Evolutionary conservation across 257 asterid genomes (phyloP).

Genomic region (Solanum piurae): DNA sequence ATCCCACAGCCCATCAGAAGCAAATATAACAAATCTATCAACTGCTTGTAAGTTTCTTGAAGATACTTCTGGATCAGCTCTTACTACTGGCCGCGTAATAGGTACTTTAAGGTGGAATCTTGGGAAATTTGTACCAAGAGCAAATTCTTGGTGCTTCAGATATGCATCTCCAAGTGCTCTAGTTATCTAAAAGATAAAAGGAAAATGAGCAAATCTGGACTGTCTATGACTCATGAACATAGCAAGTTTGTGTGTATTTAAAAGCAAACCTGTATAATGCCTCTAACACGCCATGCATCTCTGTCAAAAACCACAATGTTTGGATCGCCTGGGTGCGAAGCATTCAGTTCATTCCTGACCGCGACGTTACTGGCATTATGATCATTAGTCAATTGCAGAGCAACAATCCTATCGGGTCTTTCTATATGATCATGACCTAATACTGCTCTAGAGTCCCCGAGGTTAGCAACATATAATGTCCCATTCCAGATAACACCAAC

Average conservation of each 20-base stretch:
- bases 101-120: constrained; percentile 22
- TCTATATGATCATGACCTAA: constrained; percentile 44
- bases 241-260: not conserved
- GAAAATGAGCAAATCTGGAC: not conserved
- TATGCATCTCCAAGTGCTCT: constrained; percentile 88
- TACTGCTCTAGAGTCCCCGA: constrained; percentile 90
- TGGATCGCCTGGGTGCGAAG: constrained; percentile 55
- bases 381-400: constrained; percentile 66
- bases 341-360: constrained; percentile 51
- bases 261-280: constrained; percentile 69
- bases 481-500: constrained; percentile 73
- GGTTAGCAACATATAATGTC: constrained; percentile 48
- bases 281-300: constrained; percentile 78
- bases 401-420: constrained; percentile 31
- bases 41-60: constrained; percentile 26
- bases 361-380: constrained; percentile 63
- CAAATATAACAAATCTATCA: constrained; percentile 72
- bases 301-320: constrained; percentile 34
- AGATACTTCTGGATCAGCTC: constrained; percentile 56
- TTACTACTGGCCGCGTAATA: constrained; percentile 45
- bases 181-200: constrained; percentile 40
- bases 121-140: constrained; percentile 25
- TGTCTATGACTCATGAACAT: not conserved
- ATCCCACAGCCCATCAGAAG: constrained; percentile 97
- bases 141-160: constrained; percentile 59